Base-by-base conservation (phyloP, 2,329 filamentous ascomycete genomes). In the Geosmithia putterillii region DNA sequence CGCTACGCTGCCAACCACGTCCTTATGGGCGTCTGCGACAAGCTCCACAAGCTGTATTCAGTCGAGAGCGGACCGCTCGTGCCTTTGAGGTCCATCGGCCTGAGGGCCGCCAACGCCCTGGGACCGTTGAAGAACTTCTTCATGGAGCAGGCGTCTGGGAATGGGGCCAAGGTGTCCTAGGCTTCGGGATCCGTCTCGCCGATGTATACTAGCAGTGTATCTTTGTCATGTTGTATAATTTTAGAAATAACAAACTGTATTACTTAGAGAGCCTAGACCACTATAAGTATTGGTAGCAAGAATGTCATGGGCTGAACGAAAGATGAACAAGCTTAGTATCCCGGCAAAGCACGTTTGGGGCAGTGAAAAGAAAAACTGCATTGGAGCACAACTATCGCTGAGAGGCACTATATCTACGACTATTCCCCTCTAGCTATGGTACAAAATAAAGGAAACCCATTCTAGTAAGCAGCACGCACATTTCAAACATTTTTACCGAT, bases 21-120 rank as follows among this genome's bases (percentile, higher is more conserved):
- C 47, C 73, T 94, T 60, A 70, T 89, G 43, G 89, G 79, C 44
- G 83, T 83, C 39, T 86, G 80, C 50, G 90, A 96, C 64, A 90
- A 95, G 65, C 67, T 96, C 52, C 88, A 95, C 62, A 94, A 90
- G 66, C 65, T 95, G 38, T 96, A 95, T 62, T 83, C 82, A n/a
- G 78, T 86, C 1, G 79, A 79, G 19, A 80, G 76, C 47, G 86
- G 86, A 0, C 88, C 88, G 1, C 64, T 96, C 28, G 84, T 95
- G 17, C 82, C 83, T 52, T 68, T 89, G 42, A 74, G 90, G 48
- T 89, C 85, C 43, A 56, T 87, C 40, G 90, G 90, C 0, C 61
- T 96, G 48, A 75, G 70, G 48, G 76, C 83, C 7, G 83, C 95
- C 47, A 82, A 95, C 61, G 73, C 75, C 2, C 56, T 94, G 55